These are phyloP conservation scores for Papiliotrema terrestris DNA, from an alignment of 1,284 basidiomycete species.

Conservation along the genomic window DNA sequence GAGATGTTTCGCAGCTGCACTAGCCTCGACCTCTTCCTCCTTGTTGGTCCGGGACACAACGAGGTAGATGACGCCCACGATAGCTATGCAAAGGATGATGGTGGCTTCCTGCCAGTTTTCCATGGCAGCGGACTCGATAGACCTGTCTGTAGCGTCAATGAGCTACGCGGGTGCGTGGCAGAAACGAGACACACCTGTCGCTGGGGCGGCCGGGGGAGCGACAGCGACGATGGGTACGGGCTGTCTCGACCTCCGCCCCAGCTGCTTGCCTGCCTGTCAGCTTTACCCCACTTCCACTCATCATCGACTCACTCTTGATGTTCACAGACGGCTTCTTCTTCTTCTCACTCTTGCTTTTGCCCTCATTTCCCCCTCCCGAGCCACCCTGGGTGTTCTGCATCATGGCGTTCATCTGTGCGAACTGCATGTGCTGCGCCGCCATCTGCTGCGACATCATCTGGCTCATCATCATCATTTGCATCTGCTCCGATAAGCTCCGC, in stretches of 20 bases:
- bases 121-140: slow-evolving; percentile 13
- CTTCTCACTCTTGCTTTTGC: neutral
- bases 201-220: neutral
- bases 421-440: slow-evolving; percentile 34
- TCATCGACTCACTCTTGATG: slow-evolving; percentile 22
- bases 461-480: slow-evolving; percentile 39
- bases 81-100: slow-evolving; percentile 34
- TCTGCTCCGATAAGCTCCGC: slow-evolving; percentile 5
- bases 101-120: slow-evolving; percentile 42
- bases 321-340: slow-evolving; percentile 12
- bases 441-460: slow-evolving; percentile 39
- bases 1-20: slow-evolving; percentile 18
- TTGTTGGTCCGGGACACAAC: slow-evolving; percentile 20
- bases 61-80: slow-evolving; percentile 33
- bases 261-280: neutral
- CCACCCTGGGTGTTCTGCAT: neutral
- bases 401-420: slow-evolving; percentile 30
- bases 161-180: neutral
- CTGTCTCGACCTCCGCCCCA: neutral
- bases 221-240: neutral
- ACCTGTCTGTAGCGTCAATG: neutral
- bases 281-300: neutral
- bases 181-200: neutral
- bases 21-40: slow-evolving; percentile 18
- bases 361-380: neutral